Evolutionary conservation across 2,329 filamentous ascomycete species (phyloP), one percentile per base, ranked within the genome.

Genomic region (Ascochyta clinopodiicola): DNA sequence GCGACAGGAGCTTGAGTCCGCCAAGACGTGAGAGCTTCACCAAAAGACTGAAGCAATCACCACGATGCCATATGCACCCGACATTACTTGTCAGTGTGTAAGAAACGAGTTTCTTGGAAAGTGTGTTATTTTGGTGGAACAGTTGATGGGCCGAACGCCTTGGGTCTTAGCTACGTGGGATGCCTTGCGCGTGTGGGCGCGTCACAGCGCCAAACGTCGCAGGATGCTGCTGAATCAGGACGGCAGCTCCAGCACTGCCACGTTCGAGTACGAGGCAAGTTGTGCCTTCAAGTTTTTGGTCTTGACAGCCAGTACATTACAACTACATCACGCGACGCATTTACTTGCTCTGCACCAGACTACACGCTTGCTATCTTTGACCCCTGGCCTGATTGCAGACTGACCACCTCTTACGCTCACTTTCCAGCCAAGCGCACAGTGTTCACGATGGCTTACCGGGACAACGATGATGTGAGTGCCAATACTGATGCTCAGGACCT

Each of bases 391-490:
- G 27, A 39, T 39, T 51, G 32, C 53, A 51, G 47, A 46, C 47
- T 56, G 47, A 56, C 43, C 35, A 25, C 39, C 25, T 38, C 25
- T 6, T 21, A 38, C 34, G 8, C 49, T 38, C 25, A 54, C 29
- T 17, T n/a, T n/a, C 5, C n/a, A 25, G 19, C 13, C 22, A 32
- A 32, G 32, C 42, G 17, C 29, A 31, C 52, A 50, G 17, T 15
- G 10, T 24, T 21, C 37, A 21, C 36, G 3, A 56, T 56, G 53
- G 53, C 35, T 12, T 56, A 56, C 47, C 51, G 13, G 31, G 53
- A 56, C 43, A 46, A 47, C 21, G 52, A 56, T 27, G 53, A 56
- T 29, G 53, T 56, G 35, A 38, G 53, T 32, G 25, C 19, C 9
- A 15, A 8, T 17, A 42, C 46, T 45, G 17, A 35, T 35, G 7